A percentile compares a stretch with the other conserved stretches of the same genome.
These are phyloP conservation scores for Phaeomoniella chlamydospora DNA, from an alignment of 2,329 filamentous ascomycete species.

Conservation along the genomic window DNA sequence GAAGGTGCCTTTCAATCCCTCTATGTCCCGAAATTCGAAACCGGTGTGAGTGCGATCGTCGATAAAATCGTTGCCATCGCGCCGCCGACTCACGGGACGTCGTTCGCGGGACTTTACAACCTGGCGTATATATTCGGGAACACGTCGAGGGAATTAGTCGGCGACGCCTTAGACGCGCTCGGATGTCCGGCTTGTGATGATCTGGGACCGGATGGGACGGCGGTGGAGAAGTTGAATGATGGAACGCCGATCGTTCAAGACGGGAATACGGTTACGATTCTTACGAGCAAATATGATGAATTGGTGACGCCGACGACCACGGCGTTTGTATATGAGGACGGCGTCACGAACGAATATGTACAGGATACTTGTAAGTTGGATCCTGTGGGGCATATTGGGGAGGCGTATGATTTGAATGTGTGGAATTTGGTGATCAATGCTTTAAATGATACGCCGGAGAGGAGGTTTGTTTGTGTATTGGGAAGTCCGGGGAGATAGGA, in stretches of 20 bases:
- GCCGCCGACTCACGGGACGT: slow-evolving; percentile 20
- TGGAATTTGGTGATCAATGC: slow-evolving; percentile 24
- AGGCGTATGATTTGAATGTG: slow-evolving; percentile 22
- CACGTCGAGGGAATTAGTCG: slow-evolving; percentile 3
- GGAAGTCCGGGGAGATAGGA: neutral
- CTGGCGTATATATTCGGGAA: slow-evolving; percentile 16
- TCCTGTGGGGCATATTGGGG: slow-evolving; percentile 21
- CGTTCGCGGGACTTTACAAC: slow-evolving; percentile 15
- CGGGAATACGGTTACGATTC: slow-evolving; percentile 18
- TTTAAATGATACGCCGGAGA: slow-evolving; percentile 10
- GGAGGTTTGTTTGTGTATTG: neutral
- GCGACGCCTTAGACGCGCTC: neutral
- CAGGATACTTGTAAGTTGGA: slow-evolving; percentile 18
- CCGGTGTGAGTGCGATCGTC: slow-evolving; percentile 13
- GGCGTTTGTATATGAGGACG: slow-evolving; percentile 16
- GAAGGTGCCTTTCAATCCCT: slow-evolving; percentile 27
- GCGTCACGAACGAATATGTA: slow-evolving; percentile 17
- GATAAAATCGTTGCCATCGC: slow-evolving; percentile 21
- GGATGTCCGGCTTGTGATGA: slow-evolving; percentile 10
- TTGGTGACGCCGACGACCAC: slow-evolving; percentile 15
- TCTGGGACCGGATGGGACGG: slow-evolving; percentile 14
- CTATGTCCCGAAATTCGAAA: slow-evolving; percentile 23
- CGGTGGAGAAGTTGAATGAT: slow-evolving; percentile 15
- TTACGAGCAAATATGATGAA: slow-evolving; percentile 18
- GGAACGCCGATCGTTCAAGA: slow-evolving; percentile 20